A percentile compares a stretch with the other conserved stretches of the same genome.
phyloP scores from a whole-genome alignment of 2,329 filamentous ascomycete species.

The Gnomoniopsis sp. region DNA sequence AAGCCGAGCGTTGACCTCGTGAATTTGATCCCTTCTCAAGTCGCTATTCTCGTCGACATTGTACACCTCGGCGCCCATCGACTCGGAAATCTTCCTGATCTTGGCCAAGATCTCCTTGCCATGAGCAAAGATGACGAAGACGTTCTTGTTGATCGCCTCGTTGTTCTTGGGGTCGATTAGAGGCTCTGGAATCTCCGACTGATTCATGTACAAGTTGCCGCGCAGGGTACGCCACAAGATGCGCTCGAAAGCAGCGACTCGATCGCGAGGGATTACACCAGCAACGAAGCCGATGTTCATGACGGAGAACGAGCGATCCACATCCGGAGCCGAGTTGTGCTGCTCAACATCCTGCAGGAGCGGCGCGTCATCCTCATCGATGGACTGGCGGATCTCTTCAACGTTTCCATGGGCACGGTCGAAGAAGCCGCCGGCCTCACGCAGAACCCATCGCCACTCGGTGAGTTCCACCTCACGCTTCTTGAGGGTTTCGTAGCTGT shows the following conservation, averaged over 20 bases:
- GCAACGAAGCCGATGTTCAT: constrained; percentile 99
- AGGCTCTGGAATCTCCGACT: constrained; percentile 93
- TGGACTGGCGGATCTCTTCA: constrained; percentile 90
- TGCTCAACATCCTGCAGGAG: constrained; percentile 91
- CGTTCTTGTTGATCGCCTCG: constrained; percentile 91
- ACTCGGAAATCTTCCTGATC: constrained; percentile 98
- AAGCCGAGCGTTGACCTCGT: constrained; percentile 92
- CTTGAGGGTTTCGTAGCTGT: constrained; percentile 98
- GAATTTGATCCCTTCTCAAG: constrained; percentile 89
- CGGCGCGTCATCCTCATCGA: constrained; percentile 88
- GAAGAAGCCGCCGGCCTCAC: constrained; percentile 96
- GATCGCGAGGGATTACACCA: constrained; percentile 89
- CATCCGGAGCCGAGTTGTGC: constrained; percentile 63
- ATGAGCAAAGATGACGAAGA: constrained; percentile 98
- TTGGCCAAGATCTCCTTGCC: constrained; percentile 98
- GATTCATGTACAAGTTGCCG: constrained; percentile 99
- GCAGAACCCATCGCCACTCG: constrained; percentile 97
- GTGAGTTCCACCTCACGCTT: constrained; percentile 95
- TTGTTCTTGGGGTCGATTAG: constrained; percentile 91
- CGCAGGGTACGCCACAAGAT: constrained; percentile 96
- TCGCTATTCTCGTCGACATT: constrained; percentile 97
- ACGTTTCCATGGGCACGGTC: constrained; percentile 94
- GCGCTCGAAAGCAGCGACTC: constrained; percentile 92
- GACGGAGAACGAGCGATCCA: constrained; percentile 83
- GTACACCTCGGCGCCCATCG: constrained; percentile 92